Evolutionary conservation across 495 filamentous ascomycete species (phyloP).

Genomic region (Penicillium verhagenii): DNA sequence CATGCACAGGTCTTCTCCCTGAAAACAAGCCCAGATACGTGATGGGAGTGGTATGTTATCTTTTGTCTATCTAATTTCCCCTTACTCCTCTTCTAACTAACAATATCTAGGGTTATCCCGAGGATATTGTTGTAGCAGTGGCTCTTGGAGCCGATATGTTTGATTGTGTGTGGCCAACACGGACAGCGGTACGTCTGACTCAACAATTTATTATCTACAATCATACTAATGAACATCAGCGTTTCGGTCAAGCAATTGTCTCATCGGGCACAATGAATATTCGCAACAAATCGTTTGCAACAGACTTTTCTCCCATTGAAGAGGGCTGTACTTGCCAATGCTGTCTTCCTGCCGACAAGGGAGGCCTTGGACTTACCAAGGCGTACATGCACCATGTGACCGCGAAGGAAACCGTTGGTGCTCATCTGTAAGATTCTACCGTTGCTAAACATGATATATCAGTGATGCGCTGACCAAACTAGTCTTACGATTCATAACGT

Average conservation of each 20-base stretch:
- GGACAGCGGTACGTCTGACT: constrained; percentile 65
- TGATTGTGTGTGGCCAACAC: constrained; percentile 97
- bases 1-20: constrained; percentile 81
- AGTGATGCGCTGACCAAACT: constrained; percentile 11
- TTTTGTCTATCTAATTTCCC: neutral
- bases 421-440: constrained; percentile 64
- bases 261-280: constrained; percentile 78
- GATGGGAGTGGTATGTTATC: constrained; percentile 78
- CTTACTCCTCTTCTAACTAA: neutral
- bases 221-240: constrained; percentile 21
- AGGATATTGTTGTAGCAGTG: constrained; percentile 87
- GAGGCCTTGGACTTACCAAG: constrained; percentile 79
- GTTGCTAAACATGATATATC: neutral
- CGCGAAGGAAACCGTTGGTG: constrained; percentile 92
- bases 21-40: constrained; percentile 94
- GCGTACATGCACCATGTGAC: constrained; percentile 91
- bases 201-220: neutral
- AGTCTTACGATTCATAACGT: constrained; percentile 94
- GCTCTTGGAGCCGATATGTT: constrained; percentile 99
- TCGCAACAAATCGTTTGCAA: constrained; percentile 68
- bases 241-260: constrained; percentile 93
- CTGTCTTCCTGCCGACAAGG: constrained; percentile 65
- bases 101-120: constrained; percentile 70
- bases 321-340: constrained; percentile 75
- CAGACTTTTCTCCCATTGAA: constrained; percentile 82